Conservation (phyloP, 441 rosid species). For the Adansonia grandidieri region DNA sequence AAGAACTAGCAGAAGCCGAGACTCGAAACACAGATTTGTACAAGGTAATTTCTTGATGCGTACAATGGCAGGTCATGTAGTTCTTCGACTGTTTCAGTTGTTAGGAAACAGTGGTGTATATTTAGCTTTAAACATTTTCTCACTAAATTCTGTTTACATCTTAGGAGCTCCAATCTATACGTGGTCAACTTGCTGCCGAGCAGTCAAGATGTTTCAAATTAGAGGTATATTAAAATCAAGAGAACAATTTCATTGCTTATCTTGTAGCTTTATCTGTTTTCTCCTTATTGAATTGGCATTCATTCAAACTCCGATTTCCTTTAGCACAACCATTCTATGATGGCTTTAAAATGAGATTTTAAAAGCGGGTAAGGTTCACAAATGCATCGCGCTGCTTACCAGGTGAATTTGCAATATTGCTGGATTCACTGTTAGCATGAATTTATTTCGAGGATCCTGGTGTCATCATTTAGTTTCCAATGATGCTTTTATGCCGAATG, state of each 20-base stretch:
- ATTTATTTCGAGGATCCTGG: background rate
- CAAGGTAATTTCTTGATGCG: constrained; percentile 56
- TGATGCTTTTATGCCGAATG: no score
- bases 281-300: background rate
- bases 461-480: no score
- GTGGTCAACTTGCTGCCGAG: constrained; percentile 92
- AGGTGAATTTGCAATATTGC: background rate
- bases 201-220: constrained; percentile 97
- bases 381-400: background rate
- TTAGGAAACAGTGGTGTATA: background rate
- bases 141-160: constrained; percentile 18
- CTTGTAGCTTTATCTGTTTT: background rate
- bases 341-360: background rate
- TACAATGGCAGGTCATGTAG: background rate
- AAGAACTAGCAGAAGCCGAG: constrained; percentile 81
- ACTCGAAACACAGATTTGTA: constrained; percentile 72
- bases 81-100: background rate
- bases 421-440: background rate
- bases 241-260: background rate
- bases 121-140: background rate
- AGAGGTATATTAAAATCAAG: constrained; percentile 57
- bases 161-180: constrained; percentile 93
- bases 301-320: constrained; percentile 15
- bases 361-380: background rate
- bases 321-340: background rate